A percentile compares a stretch with the other conserved stretches of the same genome.
These are phyloP conservation scores for Coemansia umbellata DNA, from an alignment of 192 early-diverging fungal genomes.

Conservation along the genomic window DNA sequence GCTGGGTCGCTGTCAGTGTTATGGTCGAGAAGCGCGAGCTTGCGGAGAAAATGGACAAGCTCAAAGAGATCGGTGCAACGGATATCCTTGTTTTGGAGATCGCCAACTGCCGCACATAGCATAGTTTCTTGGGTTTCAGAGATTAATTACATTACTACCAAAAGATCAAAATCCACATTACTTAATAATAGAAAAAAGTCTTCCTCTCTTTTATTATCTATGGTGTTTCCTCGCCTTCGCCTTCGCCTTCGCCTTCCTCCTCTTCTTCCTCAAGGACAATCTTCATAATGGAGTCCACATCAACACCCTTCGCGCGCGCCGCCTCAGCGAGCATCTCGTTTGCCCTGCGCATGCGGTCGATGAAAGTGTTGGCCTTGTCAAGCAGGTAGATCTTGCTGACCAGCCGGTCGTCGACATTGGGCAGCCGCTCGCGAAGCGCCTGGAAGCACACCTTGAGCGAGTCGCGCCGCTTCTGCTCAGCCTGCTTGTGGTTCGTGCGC, in stretches of 20 bases:
- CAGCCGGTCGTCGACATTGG: conserved; percentile 72
- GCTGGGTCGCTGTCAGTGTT: conserved; percentile 86
- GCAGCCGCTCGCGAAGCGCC: conserved; percentile 63
- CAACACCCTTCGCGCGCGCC: conserved; percentile 13
- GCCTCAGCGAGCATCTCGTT: conserved; percentile 16
- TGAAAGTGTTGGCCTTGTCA: conserved; percentile 62
- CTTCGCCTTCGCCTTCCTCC: not conserved
- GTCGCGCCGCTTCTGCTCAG: conserved; percentile 94
- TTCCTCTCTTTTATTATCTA: not conserved
- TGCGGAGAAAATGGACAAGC: conserved; percentile 86
- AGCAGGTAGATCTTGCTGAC: conserved; percentile 84
- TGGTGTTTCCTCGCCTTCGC: too few relatives aligned
- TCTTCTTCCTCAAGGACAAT: not conserved
- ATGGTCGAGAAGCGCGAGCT: conserved; percentile 81
- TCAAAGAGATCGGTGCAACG: conserved; percentile 79
- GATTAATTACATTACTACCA: too few relatives aligned
- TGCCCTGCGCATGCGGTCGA: conserved; percentile 41
- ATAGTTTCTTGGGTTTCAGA: not conserved
- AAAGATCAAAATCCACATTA: too few relatives aligned
- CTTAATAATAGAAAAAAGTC: not conserved
- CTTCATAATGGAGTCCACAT: conserved; percentile 15
- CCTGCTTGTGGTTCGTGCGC: conserved; percentile 89
- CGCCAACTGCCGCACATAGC: conserved; percentile 71
- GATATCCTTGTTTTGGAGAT: conserved; percentile 87
- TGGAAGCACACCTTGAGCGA: conserved; percentile 90